Percentiles rank a stretch among this genome's conserved stretches.
Evolutionary conservation across 2,329 filamentous ascomycete species (phyloP).

Genomic region (Fusarium anguioides): DNA sequence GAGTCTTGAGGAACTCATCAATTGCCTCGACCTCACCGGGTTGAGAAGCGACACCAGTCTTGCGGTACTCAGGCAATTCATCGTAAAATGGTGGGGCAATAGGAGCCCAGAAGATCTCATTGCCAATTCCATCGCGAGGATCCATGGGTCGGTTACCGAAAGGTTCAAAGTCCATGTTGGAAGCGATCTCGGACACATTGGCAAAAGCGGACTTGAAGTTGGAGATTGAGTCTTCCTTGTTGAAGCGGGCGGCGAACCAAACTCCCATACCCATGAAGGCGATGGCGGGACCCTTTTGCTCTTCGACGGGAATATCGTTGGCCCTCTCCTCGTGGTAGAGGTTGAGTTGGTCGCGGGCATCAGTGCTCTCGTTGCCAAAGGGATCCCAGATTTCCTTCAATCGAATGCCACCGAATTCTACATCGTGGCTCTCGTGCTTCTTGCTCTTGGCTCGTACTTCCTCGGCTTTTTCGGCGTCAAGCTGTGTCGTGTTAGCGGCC

Average conservation of each 20-base stretch:
- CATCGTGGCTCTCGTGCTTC: conserved; percentile 36
- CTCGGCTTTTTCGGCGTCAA: conserved; percentile 36
- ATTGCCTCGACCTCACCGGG: conserved; percentile 28
- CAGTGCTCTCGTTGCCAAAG: conserved; percentile 48
- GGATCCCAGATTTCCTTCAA: conserved; percentile 69
- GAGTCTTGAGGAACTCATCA: conserved; percentile 32
- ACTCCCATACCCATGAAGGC: conserved; percentile 42
- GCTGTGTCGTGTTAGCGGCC: conserved; percentile 23
- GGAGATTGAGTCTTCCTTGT: conserved; percentile 29
- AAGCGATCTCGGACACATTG: conserved; percentile 37
- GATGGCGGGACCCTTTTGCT: conserved; percentile 40
- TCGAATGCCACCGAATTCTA: conserved; percentile 33
- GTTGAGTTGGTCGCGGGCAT: conserved; percentile 37
- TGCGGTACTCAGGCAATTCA: conserved; percentile 31
- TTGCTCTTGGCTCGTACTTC: conserved; percentile 16
- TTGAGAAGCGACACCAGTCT: conserved; percentile 23
- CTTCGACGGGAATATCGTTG: conserved; percentile 16
- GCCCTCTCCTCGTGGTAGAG: conserved; percentile 32
- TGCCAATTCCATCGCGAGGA: conserved; percentile 43
- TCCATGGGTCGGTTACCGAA: conserved; percentile 40
- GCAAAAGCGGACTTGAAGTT: conserved; percentile 26
- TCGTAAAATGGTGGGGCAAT: conserved; percentile 40
- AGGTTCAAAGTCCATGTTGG: conserved; percentile 26
- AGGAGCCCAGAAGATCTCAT: conserved; percentile 46
- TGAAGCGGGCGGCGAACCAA: conserved; percentile 42